Base-by-base conservation (phyloP, 345 rosid genomes). In the Populus euphratica region DNA sequence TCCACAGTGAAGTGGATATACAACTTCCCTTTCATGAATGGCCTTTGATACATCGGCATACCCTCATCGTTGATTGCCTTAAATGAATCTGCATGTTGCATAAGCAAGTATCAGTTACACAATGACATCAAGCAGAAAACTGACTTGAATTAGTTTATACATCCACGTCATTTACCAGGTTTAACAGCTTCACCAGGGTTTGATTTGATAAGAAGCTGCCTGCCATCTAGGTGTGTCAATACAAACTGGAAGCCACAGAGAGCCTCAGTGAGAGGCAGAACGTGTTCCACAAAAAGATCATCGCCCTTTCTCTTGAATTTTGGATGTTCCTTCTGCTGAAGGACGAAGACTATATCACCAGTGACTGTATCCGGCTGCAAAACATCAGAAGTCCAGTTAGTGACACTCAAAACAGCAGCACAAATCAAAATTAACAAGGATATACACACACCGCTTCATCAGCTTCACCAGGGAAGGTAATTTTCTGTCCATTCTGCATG, bases 21-120 rank as follows among this genome's bases (percentile, higher is more conserved):
- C 5, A 95, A 83, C 79, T 91, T 93, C n/a, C 98, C 99, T 86
- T 91, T 93, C 91, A 92, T 90, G 91, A 95, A 92, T 6, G 97
- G 87, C 80, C 88, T 89, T 79, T 82, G 93, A 88, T 90, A 85
- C 65, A 88, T 65, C 0, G 96, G 94, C 99, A 95, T 93, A 2
- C 99, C 99, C 89, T 95, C 99, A 0, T 95, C 97, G 5, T 88
- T 87, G 56, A 95, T 91, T 11, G 94, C 96, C 89, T 91, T 92
- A 79, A 69, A 91, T 18, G 98, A 90, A 77, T 73, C 83, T 81
- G 61, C 31, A 35, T 10, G 35, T 31, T 2, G 21, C 35, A 70
- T 16, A 10, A 38, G 39, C 6, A 23, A 9, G 50, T 49, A 7
- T 38, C 4, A 66, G 11, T 65, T 10, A 50, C 5, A 38, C 27